phyloP scores from a whole-genome alignment of 2,329 filamentous ascomycete species.

The Claviceps sp. region DNA sequence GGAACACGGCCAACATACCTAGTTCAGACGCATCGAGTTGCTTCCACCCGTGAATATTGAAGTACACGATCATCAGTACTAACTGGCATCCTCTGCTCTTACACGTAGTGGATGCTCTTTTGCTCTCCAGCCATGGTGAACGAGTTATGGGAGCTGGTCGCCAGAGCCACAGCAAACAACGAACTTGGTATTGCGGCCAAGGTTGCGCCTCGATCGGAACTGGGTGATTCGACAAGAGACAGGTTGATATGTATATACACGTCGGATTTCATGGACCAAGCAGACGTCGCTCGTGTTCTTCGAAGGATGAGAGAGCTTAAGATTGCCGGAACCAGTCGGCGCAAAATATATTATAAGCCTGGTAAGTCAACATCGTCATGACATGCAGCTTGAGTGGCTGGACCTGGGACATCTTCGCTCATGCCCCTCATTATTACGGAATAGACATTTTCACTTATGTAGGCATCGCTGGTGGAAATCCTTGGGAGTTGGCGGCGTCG shows the following conservation, averaged over 20 bases:
- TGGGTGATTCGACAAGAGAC: constrained; percentile 24
- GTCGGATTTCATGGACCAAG: constrained; percentile 53
- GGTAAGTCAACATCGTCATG: constrained; percentile 30
- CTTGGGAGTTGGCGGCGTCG: constrained; percentile 47
- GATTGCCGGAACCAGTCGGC: constrained; percentile 34
- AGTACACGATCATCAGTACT: not conserved
- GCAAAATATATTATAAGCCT: constrained; percentile 64
- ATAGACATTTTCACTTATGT: constrained; percentile 56
- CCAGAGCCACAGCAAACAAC: constrained; percentile 51
- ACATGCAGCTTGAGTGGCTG: too few species aligned
- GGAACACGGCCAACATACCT: not conserved
- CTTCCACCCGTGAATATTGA: not conserved
- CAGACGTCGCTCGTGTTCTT: constrained; percentile 58
- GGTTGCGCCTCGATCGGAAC: constrained; percentile 43
- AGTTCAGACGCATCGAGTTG: not conserved
- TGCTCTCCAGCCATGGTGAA: constrained; percentile 40
- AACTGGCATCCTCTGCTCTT: not conserved
- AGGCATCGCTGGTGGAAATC: constrained; percentile 45
- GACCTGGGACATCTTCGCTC: not conserved
- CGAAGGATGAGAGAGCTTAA: constrained; percentile 46
- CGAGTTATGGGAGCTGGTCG: constrained; percentile 52
- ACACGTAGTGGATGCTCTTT: constrained; percentile 61
- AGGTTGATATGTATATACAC: constrained; percentile 70
- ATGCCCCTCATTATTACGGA: constrained; percentile 1
- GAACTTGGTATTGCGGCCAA: constrained; percentile 63